These are phyloP conservation scores for Monilinia aucupariae DNA, from an alignment of 2,329 filamentous ascomycete species.

Conservation along the genomic window DNA sequence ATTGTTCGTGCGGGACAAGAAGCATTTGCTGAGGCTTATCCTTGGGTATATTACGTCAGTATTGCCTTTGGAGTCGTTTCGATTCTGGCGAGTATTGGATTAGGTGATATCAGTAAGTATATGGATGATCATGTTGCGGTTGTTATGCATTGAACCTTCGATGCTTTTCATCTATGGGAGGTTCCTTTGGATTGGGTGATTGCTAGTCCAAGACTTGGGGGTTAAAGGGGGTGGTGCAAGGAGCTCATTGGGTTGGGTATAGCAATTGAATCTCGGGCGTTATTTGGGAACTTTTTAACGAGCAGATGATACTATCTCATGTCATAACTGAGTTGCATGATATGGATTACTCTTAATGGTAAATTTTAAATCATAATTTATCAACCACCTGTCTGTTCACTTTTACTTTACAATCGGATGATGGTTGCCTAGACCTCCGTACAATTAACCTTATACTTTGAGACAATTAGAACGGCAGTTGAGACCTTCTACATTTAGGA, in stretches of 20 bases:
- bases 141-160: constrained; percentile 4
- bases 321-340: no score
- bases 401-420: no score
- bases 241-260: neutral
- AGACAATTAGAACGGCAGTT: no score
- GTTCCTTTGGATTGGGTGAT: neutral
- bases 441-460: no score
- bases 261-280: neutral
- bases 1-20: constrained; percentile 52
- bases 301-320: neutral
- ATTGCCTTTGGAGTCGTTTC: constrained; percentile 55
- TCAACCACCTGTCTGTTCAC: no score
- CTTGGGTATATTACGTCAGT: constrained; percentile 56
- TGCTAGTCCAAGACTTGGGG: neutral
- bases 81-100: constrained; percentile 52
- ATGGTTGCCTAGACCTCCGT: no score
- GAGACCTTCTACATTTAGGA: no score
- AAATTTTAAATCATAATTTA: no score
- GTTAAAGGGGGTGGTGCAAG: no score
- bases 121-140: constrained; percentile 56
- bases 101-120: constrained; percentile 53
- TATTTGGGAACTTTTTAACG: neutral
- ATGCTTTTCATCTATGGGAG: no score
- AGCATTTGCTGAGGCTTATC: constrained; percentile 54
- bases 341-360: no score